Conservation (phyloP, 169 alveolate genomes). For the Blepharisma undulans region DNA sequence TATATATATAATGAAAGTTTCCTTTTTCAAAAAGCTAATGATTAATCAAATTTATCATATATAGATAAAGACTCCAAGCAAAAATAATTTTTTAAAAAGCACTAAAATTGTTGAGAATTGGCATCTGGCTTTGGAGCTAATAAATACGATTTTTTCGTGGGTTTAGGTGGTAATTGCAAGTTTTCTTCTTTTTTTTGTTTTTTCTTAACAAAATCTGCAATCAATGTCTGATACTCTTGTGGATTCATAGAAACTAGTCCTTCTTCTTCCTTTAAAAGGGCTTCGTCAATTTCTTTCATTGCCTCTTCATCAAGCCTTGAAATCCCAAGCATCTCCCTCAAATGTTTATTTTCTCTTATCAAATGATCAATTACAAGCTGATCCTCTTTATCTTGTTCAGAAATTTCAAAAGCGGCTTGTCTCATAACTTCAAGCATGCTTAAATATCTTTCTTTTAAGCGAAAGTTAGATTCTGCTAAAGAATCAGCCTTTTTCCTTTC, state of each 20-base stretch:
- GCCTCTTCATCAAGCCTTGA: background rate
- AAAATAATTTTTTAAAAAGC: too few species aligned
- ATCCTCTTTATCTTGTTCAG: constrained; percentile 38
- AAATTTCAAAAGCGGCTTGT: constrained; percentile 35
- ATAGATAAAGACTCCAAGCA: too few species aligned
- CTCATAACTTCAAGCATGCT: constrained; percentile 31
- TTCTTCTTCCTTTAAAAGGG: background rate
- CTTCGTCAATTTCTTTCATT: background rate
- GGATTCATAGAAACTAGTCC: background rate
- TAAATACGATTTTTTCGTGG: background rate
- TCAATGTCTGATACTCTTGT: background rate
- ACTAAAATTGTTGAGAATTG: background rate
- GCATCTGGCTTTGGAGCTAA: background rate
- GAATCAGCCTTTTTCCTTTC: background rate
- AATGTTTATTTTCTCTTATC: constrained; percentile 21
- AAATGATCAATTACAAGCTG: background rate
- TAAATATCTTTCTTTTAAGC: constrained; percentile 23
- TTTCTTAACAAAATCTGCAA: background rate
- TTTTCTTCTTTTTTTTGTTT: background rate
- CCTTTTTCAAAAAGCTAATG: too few species aligned
- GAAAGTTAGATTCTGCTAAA: background rate
- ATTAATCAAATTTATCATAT: background rate
- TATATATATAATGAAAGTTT: too few species aligned
- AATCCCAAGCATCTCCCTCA: constrained; percentile 29
- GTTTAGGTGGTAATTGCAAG: background rate